Evolutionary conservation across 1,139 yeast species (phyloP).

Genomic region (Candida smagusa): DNA sequence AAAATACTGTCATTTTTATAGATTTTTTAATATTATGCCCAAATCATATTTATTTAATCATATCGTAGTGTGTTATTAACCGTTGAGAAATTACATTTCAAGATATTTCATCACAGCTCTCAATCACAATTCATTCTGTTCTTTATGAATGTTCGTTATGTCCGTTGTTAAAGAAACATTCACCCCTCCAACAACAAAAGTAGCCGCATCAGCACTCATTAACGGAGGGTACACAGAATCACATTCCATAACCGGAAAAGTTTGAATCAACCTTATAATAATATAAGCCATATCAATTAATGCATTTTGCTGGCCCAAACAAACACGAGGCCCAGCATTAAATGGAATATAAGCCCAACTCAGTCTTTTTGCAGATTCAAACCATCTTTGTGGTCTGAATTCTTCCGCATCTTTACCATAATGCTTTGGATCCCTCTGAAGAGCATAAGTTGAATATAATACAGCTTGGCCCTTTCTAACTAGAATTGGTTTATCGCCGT

Average conservation of each 20-base stretch:
- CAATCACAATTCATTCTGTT: too few relatives aligned
- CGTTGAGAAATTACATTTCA: too few relatives aligned
- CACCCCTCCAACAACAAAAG: background rate
- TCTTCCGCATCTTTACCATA: conserved; percentile 49
- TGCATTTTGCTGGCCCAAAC: conserved; percentile 59
- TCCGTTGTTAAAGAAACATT: background rate
- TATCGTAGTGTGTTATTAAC: too few relatives aligned
- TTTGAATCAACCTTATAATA: conserved; percentile 32
- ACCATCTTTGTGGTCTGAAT: conserved; percentile 53
- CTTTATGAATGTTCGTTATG: too few relatives aligned
- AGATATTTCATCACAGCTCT: too few relatives aligned
- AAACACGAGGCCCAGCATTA: conserved; percentile 60
- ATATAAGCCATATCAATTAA: conserved; percentile 52
- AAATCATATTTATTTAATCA: too few relatives aligned
- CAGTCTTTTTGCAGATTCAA: conserved; percentile 30
- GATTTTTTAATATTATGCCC: too few relatives aligned
- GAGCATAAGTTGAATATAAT: conserved; percentile 39
- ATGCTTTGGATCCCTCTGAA: conserved; percentile 42
- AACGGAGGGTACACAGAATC: background rate
- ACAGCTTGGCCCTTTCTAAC: conserved; percentile 47
- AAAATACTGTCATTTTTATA: too few relatives aligned
- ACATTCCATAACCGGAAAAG: conserved; percentile 10
- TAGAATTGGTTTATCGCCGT: conserved; percentile 38
- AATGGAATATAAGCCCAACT: conserved; percentile 55
- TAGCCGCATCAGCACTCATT: background rate